Evolutionary conservation across 1,284 basidiomycete species (phyloP).

Genomic region (Caloboletus firmus): DNA sequence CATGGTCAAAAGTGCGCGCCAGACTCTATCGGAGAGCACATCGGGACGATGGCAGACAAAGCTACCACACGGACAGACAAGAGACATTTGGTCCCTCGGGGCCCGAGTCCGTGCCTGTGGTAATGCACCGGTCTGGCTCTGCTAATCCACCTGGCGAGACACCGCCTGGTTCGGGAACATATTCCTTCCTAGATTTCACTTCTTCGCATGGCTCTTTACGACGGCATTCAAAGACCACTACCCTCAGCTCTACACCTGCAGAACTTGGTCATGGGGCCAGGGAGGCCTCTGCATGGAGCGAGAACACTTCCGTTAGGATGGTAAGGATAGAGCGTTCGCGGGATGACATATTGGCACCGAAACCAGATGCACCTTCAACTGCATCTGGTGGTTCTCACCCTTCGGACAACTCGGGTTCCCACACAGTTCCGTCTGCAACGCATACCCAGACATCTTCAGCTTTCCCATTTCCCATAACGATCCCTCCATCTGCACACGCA

Average conservation of each 20-base stretch:
- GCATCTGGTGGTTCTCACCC: slow-evolving; percentile 32
- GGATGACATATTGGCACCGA: slow-evolving; percentile 14
- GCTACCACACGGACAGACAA: slow-evolving; percentile 14
- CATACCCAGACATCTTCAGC: slow-evolving; percentile 31
- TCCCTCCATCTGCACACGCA: slow-evolving; percentile 38
- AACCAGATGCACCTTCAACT: slow-evolving; percentile 37
- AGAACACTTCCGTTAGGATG: slow-evolving; percentile 17
- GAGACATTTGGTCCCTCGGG: slow-evolving; percentile 26
- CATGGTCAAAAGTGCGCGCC: slow-evolving; percentile 35
- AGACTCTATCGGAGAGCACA: slow-evolving; percentile 35
- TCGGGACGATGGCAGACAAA: slow-evolving; percentile 30
- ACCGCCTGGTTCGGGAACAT: slow-evolving; percentile 35
- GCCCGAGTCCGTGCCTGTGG: slow-evolving; percentile 35
- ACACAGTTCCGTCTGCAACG: slow-evolving; percentile 24
- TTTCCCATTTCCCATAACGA: slow-evolving; percentile 46
- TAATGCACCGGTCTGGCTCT: slow-evolving; percentile 31
- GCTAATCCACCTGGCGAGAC: slow-evolving; percentile 33
- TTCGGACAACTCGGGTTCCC: slow-evolving; percentile 28
- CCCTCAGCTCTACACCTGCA: slow-evolving; percentile 29
- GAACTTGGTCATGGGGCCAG: slow-evolving; percentile 27
- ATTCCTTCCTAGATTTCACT: slow-evolving; percentile 60
- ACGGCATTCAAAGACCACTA: slow-evolving; percentile 38
- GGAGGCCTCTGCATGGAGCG: slow-evolving; percentile 15
- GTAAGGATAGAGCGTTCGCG: slow-evolving; percentile 19
- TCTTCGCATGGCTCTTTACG: slow-evolving; percentile 48